Conservation (phyloP, 257 asterid species). For the Solanum chaucha region DNA sequence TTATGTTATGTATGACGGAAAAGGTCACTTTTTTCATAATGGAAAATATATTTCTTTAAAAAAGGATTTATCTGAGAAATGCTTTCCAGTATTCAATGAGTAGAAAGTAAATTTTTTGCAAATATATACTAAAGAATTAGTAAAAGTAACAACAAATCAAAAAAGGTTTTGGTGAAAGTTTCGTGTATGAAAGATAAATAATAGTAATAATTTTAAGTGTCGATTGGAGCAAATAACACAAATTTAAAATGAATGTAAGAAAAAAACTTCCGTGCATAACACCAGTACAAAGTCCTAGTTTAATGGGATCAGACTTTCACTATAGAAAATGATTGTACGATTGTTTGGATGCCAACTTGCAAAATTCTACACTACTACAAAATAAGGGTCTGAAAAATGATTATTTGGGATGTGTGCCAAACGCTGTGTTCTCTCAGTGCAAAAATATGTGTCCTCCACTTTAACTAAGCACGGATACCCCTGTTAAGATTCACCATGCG, state of each 20-base stretch:
- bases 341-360: background rate
- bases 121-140: background rate
- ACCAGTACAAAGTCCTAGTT: background rate
- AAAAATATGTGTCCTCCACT: background rate
- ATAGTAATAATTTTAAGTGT: background rate
- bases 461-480: slow-evolving; percentile 39
- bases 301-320: background rate
- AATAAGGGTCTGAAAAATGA: background rate
- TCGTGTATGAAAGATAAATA: background rate
- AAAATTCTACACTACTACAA: background rate
- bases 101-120: background rate
- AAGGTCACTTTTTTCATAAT: background rate
- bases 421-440: background rate
- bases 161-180: background rate
- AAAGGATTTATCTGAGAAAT: background rate
- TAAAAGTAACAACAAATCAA: background rate
- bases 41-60: background rate
- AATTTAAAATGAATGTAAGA: background rate
- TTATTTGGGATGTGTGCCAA: background rate
- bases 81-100: background rate
- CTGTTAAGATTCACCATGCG: slow-evolving; percentile 84
- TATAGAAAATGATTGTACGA: background rate
- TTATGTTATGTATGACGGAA: background rate
- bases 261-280: background rate
- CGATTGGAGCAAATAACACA: background rate